Base-by-base conservation (phyloP, 2,329 filamentous ascomycete species). In the Fusarium penzigii region DNA sequence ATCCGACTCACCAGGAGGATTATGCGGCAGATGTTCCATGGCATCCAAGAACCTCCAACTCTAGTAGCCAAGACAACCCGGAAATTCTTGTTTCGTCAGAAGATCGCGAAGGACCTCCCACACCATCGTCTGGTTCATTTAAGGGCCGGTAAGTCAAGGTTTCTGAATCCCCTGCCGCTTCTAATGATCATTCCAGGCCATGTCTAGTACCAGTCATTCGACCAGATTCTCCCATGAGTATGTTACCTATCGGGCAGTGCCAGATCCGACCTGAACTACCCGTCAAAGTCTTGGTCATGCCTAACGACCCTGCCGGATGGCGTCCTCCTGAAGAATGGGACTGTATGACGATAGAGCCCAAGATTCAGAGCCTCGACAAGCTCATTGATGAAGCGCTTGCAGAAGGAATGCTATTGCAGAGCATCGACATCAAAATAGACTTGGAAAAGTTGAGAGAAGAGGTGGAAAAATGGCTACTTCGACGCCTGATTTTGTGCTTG, bases 291-390 rank as follows among this genome's bases (percentile, higher is more conserved):
- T 55, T 64, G 7, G 68, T 68, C 49, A 67, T 61, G 29, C 62
- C 69, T 5, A 70, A 70, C 17, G 72, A 75, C 42, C 66, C 69
- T 0, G 73, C 77, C 14, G 65, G 70, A n/a, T 79, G 77, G 77
- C 76, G 71, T 39, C 70, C 77, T 0, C 75, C 75, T 1, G 67
- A 74, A 32, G 72, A 74, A 9, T 80, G 76, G 76, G 67, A 72
- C 16, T 72, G 69, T 41, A 64, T 54, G 6, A 39, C 53, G 2
- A 44, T 41, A 34, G 42, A 58, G 20, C 34, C 45, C 2, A 17
- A 32, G 5, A 32, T 36, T 6, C 8, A 29, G 4, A 40, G 17
- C 2, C 25, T 34, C 0, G 53, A 51, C 2, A 38, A 41, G 1
- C 34, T 50, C 7, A 40, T 42, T 12, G 38, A 34, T 2, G 49